Base-by-base conservation (phyloP, 345 rosid genomes). In the Raphanus raphanistrum region DNA sequence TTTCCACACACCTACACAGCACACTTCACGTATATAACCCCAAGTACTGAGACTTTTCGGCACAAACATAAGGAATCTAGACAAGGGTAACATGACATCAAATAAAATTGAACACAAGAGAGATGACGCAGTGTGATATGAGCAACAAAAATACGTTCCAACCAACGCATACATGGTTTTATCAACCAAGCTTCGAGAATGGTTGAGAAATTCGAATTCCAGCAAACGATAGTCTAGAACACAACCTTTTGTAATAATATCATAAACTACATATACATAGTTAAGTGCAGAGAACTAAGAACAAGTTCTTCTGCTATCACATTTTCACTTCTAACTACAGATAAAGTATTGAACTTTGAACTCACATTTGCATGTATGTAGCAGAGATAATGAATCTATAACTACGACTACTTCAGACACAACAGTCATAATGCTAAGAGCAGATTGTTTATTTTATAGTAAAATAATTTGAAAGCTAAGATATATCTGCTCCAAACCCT, bases 401-500 rank as follows among this genome's bases (percentile, higher is more conserved):
- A 10, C 29, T 27, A 27, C 9, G 58, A 58, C 17, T 66, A 35
- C 38, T 35, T 25, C 54, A 52, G 71, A 57, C 28, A 26, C 77
- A 54, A 5, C 61, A 43, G 50, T 43, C 52, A 41, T 4, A 28
- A 60, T 33, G 63, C 58, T 50, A 76, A 57, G 29, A 62, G 75
- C 41, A 11, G 69, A 63, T 48, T 29, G 55, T 63, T 45, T 29
- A 54, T 52, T 45, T 32, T 28, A 17, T 57, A 25, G 17, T 9
- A n/a, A 74, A 35, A 36, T 55, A 35, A 74, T 27, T 54, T 2
- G 29, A 66, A 65, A 5, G 48, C 26, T 43, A 52, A 0, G 41
- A 3, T 67, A 31, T 33, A 62, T 52, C 28, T 1, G 25, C 25
- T 27, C 70, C 65, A 12, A 71, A 63, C 71, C 68, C 77, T 78